Evolutionary conservation across 2,329 filamentous ascomycete genomes (phyloP).

Genomic region (Colletotrichum lupini): DNA sequence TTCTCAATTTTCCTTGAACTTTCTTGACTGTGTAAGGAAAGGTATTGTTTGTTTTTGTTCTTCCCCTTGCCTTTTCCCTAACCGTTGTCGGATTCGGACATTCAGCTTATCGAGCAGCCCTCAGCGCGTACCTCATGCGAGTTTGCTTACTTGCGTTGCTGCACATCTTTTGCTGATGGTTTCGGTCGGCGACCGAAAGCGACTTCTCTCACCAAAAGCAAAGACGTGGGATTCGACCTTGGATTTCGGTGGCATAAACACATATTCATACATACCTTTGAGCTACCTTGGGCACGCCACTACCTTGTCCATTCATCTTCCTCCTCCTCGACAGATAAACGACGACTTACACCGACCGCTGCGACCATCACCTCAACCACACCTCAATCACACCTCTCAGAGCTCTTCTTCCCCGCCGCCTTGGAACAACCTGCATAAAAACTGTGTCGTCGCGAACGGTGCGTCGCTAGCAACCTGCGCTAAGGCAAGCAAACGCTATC

Average conservation of each 20-base stretch:
- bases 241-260: not conserved
- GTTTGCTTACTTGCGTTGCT: not conserved
- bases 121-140: not conserved
- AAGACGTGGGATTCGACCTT: not conserved
- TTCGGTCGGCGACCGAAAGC: conserved; percentile 33
- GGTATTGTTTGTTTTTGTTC: not conserved
- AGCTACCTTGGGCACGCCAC: not conserved
- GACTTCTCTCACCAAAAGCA: not conserved
- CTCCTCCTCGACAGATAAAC: not conserved
- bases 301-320: not conserved
- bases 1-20: not conserved
- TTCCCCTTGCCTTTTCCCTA: not conserved
- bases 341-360: not conserved
- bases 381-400: not conserved
- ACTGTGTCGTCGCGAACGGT: conserved; percentile 32
- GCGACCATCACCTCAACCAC: not conserved
- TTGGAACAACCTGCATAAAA: conserved; percentile 26
- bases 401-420: not conserved
- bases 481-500: conserved; percentile 30
- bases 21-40: not conserved
- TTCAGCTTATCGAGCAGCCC: not conserved
- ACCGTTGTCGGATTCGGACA: conserved; percentile 2
- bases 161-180: conserved; percentile 12
- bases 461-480: conserved; percentile 30
- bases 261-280: not conserved